These are phyloP conservation scores for Blastomyces percursus DNA, from an alignment of 2,329 filamentous ascomycete species.

Conservation along the genomic window DNA sequence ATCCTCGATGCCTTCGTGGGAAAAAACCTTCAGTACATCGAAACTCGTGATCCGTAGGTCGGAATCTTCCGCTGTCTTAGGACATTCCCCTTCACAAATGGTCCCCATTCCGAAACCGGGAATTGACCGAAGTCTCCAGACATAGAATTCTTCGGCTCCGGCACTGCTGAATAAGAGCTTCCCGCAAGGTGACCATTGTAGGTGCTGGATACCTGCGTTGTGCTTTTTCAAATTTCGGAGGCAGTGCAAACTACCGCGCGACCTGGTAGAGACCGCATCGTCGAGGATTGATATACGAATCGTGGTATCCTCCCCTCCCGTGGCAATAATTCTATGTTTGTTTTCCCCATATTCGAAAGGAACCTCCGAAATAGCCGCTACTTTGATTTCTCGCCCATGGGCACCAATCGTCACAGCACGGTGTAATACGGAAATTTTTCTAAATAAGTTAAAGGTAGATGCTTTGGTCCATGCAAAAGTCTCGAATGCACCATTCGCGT, in stretches of 20 bases:
- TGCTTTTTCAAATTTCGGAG: constrained; percentile 63
- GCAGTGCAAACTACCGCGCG: constrained; percentile 35
- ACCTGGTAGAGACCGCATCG: constrained; percentile 10
- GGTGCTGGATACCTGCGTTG: constrained; percentile 68
- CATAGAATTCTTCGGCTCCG: constrained; percentile 78
- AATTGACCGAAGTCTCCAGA: constrained; percentile 58
- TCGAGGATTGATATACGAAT: constrained; percentile 55
- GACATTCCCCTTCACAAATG: constrained; percentile 42
- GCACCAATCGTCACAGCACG: constrained; percentile 53
- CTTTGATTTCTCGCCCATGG: constrained; percentile 80
- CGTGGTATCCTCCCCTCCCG: constrained; percentile 59
- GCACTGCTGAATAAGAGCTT: constrained; percentile 72
- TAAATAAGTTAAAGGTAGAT: constrained; percentile 41
- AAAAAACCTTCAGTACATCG: constrained; percentile 41
- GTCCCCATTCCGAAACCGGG: constrained; percentile 44
- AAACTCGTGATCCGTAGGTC: constrained; percentile 79
- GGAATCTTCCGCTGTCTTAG: constrained; percentile 37
- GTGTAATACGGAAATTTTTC: constrained; percentile 33
- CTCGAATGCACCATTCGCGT: constrained; percentile 26
- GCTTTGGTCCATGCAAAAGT: constrained; percentile 67
- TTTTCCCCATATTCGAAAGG: not conserved
- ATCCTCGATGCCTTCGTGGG: constrained; percentile 16
- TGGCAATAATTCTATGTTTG: constrained; percentile 44
- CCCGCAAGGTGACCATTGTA: constrained; percentile 60
- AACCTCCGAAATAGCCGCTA: constrained; percentile 39